Percentiles rank a stretch among this genome's conserved stretches.
Conservation (phyloP, 2,329 filamentous ascomycete genomes). For the Periconia sp. region DNA sequence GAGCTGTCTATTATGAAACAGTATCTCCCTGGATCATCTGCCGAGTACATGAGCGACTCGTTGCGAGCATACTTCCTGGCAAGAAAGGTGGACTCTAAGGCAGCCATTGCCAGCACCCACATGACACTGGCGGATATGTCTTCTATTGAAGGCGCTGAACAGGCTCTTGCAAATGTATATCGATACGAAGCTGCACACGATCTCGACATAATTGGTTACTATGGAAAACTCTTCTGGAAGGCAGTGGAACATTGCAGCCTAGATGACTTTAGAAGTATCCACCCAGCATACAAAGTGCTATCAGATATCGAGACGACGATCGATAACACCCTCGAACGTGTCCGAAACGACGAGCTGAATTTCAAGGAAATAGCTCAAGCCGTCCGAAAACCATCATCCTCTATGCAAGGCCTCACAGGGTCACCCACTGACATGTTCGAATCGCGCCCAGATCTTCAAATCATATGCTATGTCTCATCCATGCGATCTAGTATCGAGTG, state of each 20-base stretch:
- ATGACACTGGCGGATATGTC: constrained; percentile 1
- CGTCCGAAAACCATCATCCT: constrained; percentile 62
- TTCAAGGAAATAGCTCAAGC: constrained; percentile 81
- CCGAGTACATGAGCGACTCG: constrained; percentile 75
- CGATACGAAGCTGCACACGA: constrained; percentile 80
- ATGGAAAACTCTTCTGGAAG: constrained; percentile 82
- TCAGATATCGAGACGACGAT: constrained; percentile 7
- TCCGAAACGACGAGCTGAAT: constrained; percentile 83
- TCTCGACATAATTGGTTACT: constrained; percentile 79
- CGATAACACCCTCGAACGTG: constrained; percentile 13
- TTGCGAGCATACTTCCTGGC: constrained; percentile 89
- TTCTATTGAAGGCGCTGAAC: constrained; percentile 67
- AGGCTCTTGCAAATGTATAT: constrained; percentile 68
- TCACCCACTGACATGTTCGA: constrained; percentile 1
- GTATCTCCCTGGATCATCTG: constrained; percentile 78
- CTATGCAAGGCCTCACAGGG: constrained; percentile 4
- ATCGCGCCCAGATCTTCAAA: constrained; percentile 12
- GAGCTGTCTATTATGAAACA: constrained; percentile 88
- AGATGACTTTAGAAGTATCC: constrained; percentile 77
- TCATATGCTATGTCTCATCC: constrained; percentile 8
- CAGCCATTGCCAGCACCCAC: constrained; percentile 40
- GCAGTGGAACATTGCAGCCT: constrained; percentile 78
- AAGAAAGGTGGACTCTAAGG: constrained; percentile 83
- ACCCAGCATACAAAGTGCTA: constrained; percentile 58
- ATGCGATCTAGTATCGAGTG: constrained; percentile 14